A percentile compares a stretch with the other conserved stretches of the same genome.
These are phyloP conservation scores for Fraxinus anomala DNA, from an alignment of 257 asterid species.

Conservation along the genomic window DNA sequence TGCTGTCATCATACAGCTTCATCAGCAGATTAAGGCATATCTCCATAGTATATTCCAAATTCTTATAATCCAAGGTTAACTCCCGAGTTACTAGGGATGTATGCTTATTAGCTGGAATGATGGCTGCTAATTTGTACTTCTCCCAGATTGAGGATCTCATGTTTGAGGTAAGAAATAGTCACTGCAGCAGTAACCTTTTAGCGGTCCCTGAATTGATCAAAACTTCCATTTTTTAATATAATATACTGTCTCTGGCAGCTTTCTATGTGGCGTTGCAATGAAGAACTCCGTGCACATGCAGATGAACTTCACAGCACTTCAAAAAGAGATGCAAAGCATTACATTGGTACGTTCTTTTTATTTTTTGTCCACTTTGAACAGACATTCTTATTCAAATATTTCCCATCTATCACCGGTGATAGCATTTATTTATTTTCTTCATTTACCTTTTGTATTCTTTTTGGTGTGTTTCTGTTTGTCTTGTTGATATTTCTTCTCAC, in stretches of 20 bases:
- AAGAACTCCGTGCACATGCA: conserved; percentile 75
- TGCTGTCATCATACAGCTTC: no score
- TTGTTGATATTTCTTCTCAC: conserved; percentile 11
- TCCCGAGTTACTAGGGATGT: conserved; percentile 95
- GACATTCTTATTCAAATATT: background rate
- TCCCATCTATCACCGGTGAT: background rate
- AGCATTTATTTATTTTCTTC: conserved; percentile 4
- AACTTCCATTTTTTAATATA: background rate
- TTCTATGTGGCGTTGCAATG: conserved; percentile 98
- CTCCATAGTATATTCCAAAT: no score
- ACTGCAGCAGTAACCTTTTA: background rate
- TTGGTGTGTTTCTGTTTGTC: conserved; percentile 6
- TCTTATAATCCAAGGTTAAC: conserved; percentile 83
- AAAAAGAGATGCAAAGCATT: conserved; percentile 80
- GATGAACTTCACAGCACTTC: conserved; percentile 69
- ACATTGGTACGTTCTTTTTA: conserved; percentile 50
- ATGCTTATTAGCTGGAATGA: conserved; percentile 89
- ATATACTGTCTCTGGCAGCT: conserved; percentile 48
- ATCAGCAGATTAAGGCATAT: no score
- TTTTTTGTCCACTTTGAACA: background rate
- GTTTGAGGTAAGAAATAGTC: conserved; percentile 67
- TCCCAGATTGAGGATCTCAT: conserved; percentile 93
- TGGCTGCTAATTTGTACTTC: conserved; percentile 92
- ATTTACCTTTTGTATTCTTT: background rate
- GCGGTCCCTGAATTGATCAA: background rate